Evolutionary conservation across 495 filamentous ascomycete species (phyloP), one percentile per base, ranked within the genome.

Genomic region (Sabuloglossum arenarium): DNA sequence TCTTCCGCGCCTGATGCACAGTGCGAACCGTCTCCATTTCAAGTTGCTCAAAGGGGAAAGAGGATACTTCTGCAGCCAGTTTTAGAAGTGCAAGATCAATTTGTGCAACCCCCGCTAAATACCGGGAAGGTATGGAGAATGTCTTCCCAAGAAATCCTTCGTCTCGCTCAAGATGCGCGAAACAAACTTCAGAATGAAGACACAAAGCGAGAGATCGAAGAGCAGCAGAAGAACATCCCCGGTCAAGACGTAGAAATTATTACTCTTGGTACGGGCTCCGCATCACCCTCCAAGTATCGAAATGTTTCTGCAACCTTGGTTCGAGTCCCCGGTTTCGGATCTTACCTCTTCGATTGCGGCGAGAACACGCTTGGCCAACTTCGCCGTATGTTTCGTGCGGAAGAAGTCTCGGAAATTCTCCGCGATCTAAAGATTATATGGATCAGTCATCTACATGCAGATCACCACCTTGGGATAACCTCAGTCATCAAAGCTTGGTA

Each of bases 281-380:
- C 88, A 11, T 59, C 80, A 16, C 93, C 91, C 4, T 91, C 87
- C 49, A 90, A 89, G 66, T 89, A 95, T 67, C 84, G 91, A 55
- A 99, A 97, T 66, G 91, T 97, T 42, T 94, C 88, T 27, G 80
- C 82, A 6, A 96, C 87, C 0, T 72, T 99, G 8, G 61, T 97
- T 39, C 75, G 85, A 23, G 81, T 90, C 1, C 91, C 91, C n/a
- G 82, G 79, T 0, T 75, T 74, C 51, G 91, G 91, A 9, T 88
- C 75, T 63, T 89, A 90, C 57, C 68, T 99, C 1, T 73, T 99
- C 45, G 91, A 99, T 66, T 86, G 81, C 60, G 91, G 91, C 58
- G 91, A 99, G 67, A 85, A 85, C 60, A 96, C 91, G 0, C 72
- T 97, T 16, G 91, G 91, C n/a, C 89, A 96, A 63, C 66, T 99